Evolutionary conservation across 768 basidiomycete species (phyloP), one percentile per base, ranked within the genome.

Genomic region (Trametes maxima): DNA sequence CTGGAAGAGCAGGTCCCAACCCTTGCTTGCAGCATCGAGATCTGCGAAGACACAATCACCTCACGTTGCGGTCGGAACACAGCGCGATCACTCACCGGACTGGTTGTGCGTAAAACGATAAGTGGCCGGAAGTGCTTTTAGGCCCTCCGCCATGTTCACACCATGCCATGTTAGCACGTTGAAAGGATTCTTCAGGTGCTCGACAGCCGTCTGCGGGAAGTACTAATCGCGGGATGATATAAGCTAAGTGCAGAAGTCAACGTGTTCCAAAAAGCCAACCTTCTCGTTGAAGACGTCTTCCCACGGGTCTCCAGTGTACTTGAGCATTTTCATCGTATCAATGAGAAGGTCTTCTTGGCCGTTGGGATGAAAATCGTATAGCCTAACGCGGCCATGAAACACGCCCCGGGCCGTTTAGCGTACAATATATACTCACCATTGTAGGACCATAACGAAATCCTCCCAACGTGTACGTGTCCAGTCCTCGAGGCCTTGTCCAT

Each of bases 391-490:
- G 8, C 24, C 11, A 47, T 33, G 13, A 33, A 22, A 2, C 11
- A 24, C 14, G 11, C 5, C 6, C 21, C 12, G 21, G 24, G 12
- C 43, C 35, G 5, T 12, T 22, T 3, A 17, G 12, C 3, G 14
- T 21, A 28, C 12, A 25, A 14, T 13, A 24, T 5, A 19, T 1
- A 39, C 51, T 48, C 68, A 83, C 84, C 84, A 85, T 69, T 85
- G 82, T 64, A 85, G 64, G 21, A 76, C 71, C 3, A 85, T 82
- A 22, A 84, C 80, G 61, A 84, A 84, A 63, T 85, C 83, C 66
- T 82, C 82, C 83, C 83, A 84, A 25, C 84, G 80, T 0, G 83
- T 82, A 25, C 76, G 72, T 14, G 80, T 73, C 84, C 84, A 85
- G 1, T 73, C 68, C 48, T 84, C 83, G n/a, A 83, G 75, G 13